phyloP scores from a whole-genome alignment of 2,329 filamentous ascomycete genomes.

The Fusarium foetens region DNA sequence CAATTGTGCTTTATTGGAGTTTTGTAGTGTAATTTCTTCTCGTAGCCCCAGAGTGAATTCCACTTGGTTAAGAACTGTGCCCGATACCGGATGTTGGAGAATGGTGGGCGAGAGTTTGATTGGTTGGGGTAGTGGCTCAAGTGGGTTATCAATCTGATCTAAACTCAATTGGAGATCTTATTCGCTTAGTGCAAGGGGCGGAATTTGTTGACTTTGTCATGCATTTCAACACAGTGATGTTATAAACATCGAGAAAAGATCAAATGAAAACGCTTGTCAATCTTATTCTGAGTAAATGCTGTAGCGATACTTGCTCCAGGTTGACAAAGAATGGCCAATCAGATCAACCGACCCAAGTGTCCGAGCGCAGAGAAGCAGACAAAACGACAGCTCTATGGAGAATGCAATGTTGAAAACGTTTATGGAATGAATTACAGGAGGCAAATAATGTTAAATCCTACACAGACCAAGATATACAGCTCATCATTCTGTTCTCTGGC shows the following conservation, averaged over 20 bases:
- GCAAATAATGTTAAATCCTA: fast-evolving
- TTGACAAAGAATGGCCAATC: fast-evolving
- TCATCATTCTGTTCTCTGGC: fast-evolving
- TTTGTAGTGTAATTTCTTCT: not conserved
- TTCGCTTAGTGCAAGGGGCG: not conserved
- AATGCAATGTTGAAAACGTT: fast-evolving
- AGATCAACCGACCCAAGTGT: not conserved
- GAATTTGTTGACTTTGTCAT: not conserved
- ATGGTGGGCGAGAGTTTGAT: not conserved
- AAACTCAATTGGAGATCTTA: constrained; percentile 1
- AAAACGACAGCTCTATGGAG: fast-evolving
- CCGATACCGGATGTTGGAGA: constrained; percentile 18
- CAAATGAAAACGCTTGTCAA: fast-evolving
- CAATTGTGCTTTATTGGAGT: not conserved
- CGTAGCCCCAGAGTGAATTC: not conserved
- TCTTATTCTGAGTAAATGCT: fast-evolving
- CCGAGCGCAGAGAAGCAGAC: not conserved
- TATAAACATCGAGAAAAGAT: no score
- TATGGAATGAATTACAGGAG: fast-evolving
- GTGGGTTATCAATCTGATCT: not conserved
- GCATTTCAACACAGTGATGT: not conserved
- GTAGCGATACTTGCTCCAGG: not conserved
- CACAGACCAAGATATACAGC: fast-evolving
- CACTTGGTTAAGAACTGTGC: not conserved
- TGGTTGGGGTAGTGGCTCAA: not conserved